Conservation (phyloP, 305 asterid genomes). For the Fraxinus velutina region DNA sequence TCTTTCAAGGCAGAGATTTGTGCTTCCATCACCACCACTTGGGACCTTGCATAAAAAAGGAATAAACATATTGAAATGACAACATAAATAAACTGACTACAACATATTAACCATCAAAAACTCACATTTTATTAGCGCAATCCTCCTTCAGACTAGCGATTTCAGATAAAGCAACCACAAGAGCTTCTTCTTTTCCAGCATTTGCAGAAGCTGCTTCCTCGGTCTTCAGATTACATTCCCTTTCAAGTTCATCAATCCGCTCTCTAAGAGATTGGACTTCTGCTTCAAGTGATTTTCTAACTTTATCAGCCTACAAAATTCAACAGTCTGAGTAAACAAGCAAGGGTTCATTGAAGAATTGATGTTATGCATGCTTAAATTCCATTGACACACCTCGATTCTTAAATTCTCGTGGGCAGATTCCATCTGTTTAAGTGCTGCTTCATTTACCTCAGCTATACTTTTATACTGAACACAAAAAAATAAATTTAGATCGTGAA, state of each 20-base stretch:
- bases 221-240: constrained; percentile 52
- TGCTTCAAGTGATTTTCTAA: constrained; percentile 63
- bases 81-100: not conserved
- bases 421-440: constrained; percentile 75
- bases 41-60: constrained; percentile 41
- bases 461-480: constrained; percentile 64
- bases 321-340: not conserved
- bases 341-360: constrained; percentile 11
- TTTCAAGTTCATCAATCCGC: constrained; percentile 61
- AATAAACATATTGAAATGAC: not conserved
- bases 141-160: constrained; percentile 64
- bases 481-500: constrained; percentile 28
- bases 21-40: constrained; percentile 57
- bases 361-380: not conserved
- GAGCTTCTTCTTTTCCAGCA: constrained; percentile 75
- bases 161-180: constrained; percentile 60
- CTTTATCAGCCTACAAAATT: constrained; percentile 48
- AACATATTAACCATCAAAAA: not conserved
- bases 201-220: constrained; percentile 64
- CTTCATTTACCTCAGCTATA: constrained; percentile 82
- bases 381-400: constrained; percentile 49
- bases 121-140: constrained; percentile 57
- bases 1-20: constrained; percentile 63
- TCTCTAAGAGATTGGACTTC: constrained; percentile 56
- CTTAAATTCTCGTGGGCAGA: constrained; percentile 51